Evolutionary conservation across 805 yeast species (phyloP).

Genomic region (Ogataea sp.): DNA sequence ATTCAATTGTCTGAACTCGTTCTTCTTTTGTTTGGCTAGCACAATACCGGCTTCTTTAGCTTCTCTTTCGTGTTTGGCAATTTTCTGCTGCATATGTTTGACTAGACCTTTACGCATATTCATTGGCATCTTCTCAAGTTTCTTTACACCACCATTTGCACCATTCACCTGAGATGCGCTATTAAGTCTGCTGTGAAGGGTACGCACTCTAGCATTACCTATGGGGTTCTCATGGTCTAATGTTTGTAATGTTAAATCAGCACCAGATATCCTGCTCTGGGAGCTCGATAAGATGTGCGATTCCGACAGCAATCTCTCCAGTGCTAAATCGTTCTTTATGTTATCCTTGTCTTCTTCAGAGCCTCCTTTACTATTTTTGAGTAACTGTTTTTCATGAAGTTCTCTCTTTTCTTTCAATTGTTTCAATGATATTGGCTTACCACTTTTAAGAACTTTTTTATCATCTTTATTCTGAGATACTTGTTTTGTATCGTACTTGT

Average conservation of each 20-base stretch:
- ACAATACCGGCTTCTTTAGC: constrained; percentile 89
- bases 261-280: constrained; percentile 46
- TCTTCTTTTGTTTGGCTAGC: constrained; percentile 63
- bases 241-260: constrained; percentile 56
- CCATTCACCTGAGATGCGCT: constrained; percentile 40
- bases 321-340: constrained; percentile 60
- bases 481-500: constrained; percentile 20
- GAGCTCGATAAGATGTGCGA: constrained; percentile 53
- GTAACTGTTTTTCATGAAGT: constrained; percentile 22
- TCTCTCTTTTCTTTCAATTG: constrained; percentile 28
- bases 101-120: constrained; percentile 79
- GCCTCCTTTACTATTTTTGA: constrained; percentile 16
- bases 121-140: constrained; percentile 82
- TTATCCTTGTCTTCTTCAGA: constrained; percentile 41
- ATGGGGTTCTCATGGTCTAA: constrained; percentile 53
- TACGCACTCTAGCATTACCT: constrained; percentile 62
- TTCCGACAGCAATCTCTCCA: constrained; percentile 62
- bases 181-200: constrained; percentile 51
- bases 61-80: constrained; percentile 54
- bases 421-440: constrained; percentile 48
- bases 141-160: constrained; percentile 14
- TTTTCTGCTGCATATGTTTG: constrained; percentile 41
- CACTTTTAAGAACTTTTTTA: constrained; percentile 45
- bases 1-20: constrained; percentile 46
- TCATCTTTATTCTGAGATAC: constrained; percentile 36